Percentiles rank a stretch among this genome's conserved stretches.
These are phyloP conservation scores for Lantana camara DNA, from an alignment of 257 asterid genomes.

Conservation along the genomic window DNA sequence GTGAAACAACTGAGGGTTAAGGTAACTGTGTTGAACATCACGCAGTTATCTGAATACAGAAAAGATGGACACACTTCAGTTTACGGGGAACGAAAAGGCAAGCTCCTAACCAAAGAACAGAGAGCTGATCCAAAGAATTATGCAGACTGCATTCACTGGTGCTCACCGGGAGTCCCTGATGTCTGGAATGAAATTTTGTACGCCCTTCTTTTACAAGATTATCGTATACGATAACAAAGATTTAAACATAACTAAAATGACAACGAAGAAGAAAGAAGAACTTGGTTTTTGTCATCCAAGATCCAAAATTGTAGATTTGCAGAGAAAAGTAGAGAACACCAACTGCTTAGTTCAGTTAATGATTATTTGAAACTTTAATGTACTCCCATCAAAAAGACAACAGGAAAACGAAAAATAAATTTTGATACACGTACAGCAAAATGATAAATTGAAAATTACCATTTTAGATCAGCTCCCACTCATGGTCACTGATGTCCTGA, in stretches of 20 bases:
- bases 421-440: conserved; percentile 1
- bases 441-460: conserved; percentile 1
- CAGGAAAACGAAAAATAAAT: too few species aligned
- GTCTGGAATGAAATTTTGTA: conserved; percentile 82
- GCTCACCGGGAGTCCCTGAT: conserved; percentile 95
- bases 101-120: conserved; percentile 75
- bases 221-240: conserved; percentile 32
- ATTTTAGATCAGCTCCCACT: conserved; percentile 71
- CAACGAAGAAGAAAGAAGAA: not conserved
- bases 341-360: conserved; percentile 2
- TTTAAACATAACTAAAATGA: too few species aligned
- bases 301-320: not conserved
- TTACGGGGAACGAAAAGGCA: conserved; percentile 78
- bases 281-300: not conserved
- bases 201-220: conserved; percentile 73
- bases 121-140: conserved; percentile 62
- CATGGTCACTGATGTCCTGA: conserved; percentile 46
- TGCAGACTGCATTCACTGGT: conserved; percentile 99
- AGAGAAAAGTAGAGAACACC: too few species aligned
- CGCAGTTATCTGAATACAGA: conserved; percentile 80
- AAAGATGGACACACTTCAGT: conserved; percentile 84
- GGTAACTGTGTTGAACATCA: conserved; percentile 65
- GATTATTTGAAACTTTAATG: conserved; percentile 15
- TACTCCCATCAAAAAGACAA: not conserved
- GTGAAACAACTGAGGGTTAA: conserved; percentile 40